phyloP scores from a whole-genome alignment of 2,329 filamentous ascomycete genomes.

The Xylaria sp. region DNA sequence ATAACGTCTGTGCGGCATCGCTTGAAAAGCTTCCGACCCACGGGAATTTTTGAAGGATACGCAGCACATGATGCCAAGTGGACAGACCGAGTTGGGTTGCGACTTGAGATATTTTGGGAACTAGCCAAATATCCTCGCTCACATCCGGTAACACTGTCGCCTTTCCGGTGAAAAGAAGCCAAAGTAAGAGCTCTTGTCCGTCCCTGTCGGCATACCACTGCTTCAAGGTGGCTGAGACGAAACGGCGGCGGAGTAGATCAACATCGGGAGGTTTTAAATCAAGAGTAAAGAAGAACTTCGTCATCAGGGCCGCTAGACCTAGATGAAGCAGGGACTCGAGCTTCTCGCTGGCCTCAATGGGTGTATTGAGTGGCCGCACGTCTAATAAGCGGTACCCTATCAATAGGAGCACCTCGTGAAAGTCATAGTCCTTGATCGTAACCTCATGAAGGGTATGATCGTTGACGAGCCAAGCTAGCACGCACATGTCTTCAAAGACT shows the following conservation, averaged over 20 bases:
- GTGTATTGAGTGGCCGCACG: conserved; percentile 30
- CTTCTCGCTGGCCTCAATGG: conserved; percentile 11
- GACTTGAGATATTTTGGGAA: conserved; percentile 21
- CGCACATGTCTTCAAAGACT: conserved; percentile 36
- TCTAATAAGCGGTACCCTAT: conserved; percentile 46
- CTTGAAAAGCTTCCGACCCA: conserved; percentile 31
- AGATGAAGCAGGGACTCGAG: conserved; percentile 42
- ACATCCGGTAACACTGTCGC: conserved; percentile 10
- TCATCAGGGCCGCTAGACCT: conserved; percentile 46
- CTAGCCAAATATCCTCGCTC: conserved; percentile 29
- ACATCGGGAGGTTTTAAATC: conserved; percentile 33
- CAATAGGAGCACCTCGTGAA: conserved; percentile 44
- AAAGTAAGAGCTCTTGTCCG: conserved; percentile 39
- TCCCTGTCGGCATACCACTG: conserved; percentile 16
- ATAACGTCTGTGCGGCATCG: conserved; percentile 16
- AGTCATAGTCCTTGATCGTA: conserved; percentile 40
- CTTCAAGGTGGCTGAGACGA: conserved; percentile 13
- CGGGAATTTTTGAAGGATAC: conserved; percentile 20
- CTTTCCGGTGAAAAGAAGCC: conserved; percentile 40
- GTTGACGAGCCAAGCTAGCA: conserved; percentile 41
- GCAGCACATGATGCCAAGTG: conserved; percentile 26
- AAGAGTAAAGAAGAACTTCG: conserved; percentile 40
- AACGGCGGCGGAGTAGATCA: conserved; percentile 29
- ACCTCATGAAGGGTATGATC: conserved; percentile 12
- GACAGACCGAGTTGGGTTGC: conserved; percentile 18